Evolutionary conservation across 306 rosid species (phyloP).

Genomic region (Notholithocarpus densiflorus): DNA sequence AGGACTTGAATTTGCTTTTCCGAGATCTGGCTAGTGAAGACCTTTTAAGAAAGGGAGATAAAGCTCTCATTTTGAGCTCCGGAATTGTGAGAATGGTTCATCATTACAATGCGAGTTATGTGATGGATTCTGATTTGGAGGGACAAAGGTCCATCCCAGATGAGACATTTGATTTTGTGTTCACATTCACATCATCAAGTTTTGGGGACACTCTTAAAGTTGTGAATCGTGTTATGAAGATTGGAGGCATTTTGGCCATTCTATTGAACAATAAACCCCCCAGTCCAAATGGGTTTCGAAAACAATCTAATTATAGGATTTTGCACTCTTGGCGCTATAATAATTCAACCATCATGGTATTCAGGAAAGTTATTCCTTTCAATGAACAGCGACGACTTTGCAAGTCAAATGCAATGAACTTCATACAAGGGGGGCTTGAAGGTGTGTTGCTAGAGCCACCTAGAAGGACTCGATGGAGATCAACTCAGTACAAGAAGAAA

Average conservation of each 20-base stretch:
- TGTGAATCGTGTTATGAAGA: constrained; percentile 45
- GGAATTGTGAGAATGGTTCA: constrained; percentile 21
- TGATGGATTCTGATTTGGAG: constrained; percentile 38
- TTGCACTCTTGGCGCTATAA: constrained; percentile 40
- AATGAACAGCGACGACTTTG: constrained; percentile 37
- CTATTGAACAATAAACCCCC: constrained; percentile 32
- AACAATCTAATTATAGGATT: constrained; percentile 43
- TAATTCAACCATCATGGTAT: constrained; percentile 42
- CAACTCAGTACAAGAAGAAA: constrained; percentile 32
- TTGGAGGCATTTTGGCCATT: constrained; percentile 58
- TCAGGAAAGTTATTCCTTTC: constrained; percentile 34
- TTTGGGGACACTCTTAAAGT: constrained; percentile 34
- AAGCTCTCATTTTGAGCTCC: constrained; percentile 47
- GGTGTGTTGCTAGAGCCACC: constrained; percentile 60
- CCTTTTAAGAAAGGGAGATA: constrained; percentile 37
- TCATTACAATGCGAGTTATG: constrained; percentile 22
- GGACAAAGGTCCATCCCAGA: constrained; percentile 31
- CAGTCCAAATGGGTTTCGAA: constrained; percentile 20
- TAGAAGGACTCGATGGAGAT: constrained; percentile 13
- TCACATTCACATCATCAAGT: constrained; percentile 17
- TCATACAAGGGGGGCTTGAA: constrained; percentile 38
- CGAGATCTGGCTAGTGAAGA: constrained; percentile 57
- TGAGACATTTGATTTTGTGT: constrained; percentile 55
- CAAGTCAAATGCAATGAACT: constrained; percentile 21
- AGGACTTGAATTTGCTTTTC: constrained; percentile 41